Evolutionary conservation across 2,329 filamentous ascomycete genomes (phyloP).

Genomic region (Ophiostoma novo-ulmi): DNA sequence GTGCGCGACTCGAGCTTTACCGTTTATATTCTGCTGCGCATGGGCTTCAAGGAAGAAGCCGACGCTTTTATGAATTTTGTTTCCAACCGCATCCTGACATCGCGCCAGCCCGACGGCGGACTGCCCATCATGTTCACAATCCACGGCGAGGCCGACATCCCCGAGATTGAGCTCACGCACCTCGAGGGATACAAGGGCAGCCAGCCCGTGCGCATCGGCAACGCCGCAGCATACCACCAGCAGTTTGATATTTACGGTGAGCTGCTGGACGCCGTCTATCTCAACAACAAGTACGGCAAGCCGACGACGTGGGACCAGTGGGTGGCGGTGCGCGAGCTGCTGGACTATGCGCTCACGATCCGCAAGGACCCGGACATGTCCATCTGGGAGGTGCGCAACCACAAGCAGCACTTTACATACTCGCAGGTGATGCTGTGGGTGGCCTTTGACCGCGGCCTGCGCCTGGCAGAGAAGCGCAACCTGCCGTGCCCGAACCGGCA

Average conservation of each 20-base stretch:
- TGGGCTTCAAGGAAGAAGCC: constrained; percentile 70
- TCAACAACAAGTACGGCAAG: constrained; percentile 75
- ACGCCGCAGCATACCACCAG: constrained; percentile 68
- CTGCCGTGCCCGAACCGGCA: constrained; percentile 66
- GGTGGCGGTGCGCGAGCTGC: constrained; percentile 63
- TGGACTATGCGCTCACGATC: constrained; percentile 66
- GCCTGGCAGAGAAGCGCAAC: constrained; percentile 68
- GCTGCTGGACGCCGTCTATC: constrained; percentile 69
- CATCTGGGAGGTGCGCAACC: constrained; percentile 74
- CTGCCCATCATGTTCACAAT: constrained; percentile 81
- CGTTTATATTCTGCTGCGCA: constrained; percentile 69
- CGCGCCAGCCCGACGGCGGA: constrained; percentile 52
- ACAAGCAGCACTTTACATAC: constrained; percentile 73
- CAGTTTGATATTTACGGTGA: constrained; percentile 79
- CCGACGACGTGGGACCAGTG: constrained; percentile 73
- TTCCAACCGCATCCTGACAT: constrained; percentile 61
- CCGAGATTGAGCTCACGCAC: constrained; percentile 63
- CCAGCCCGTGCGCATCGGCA: constrained; percentile 68
- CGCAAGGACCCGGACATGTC: constrained; percentile 66
- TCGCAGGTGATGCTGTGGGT: constrained; percentile 84
- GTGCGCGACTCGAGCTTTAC: constrained; percentile 73
- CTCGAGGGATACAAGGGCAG: constrained; percentile 68
- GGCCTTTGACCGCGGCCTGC: constrained; percentile 68
- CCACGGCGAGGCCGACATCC: constrained; percentile 67
- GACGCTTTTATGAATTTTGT: constrained; percentile 77